Evolutionary conservation across 1,284 basidiomycete genomes (phyloP).

Genomic region (Coniferiporia weirii): DNA sequence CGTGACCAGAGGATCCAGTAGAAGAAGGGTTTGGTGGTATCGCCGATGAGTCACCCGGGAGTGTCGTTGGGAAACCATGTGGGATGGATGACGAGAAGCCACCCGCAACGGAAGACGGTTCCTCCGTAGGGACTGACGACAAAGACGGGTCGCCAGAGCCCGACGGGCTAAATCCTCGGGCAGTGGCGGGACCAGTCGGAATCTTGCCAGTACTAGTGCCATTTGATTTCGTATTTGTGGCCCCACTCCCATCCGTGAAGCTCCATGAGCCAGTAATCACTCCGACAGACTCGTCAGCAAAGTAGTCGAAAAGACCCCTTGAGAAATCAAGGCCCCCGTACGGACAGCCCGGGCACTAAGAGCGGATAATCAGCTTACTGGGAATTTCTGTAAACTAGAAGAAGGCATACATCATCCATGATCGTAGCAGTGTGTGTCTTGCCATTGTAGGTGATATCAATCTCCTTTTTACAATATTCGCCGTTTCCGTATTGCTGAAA

Average conservation of each 20-base stretch:
- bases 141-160: background rate
- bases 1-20: background rate
- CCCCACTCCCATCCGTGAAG: conserved; percentile 30
- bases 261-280: conserved; percentile 54
- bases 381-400: conserved; percentile 10
- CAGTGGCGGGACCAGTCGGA: background rate
- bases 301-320: conserved; percentile 61
- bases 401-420: conserved; percentile 52
- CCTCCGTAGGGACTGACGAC: too few species aligned
- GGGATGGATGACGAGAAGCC: background rate
- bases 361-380: background rate
- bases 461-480: conserved; percentile 45
- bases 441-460: conserved; percentile 62
- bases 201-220: background rate
- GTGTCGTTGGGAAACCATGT: background rate
- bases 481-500: conserved; percentile 34
- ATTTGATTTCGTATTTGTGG: background rate
- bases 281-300: conserved; percentile 43
- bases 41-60: background rate
- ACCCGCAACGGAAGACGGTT: background rate
- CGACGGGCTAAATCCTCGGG: background rate
- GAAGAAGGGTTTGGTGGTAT: background rate
- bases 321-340: conserved; percentile 76
- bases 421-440: conserved; percentile 58
- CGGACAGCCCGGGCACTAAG: conserved; percentile 66